Conservation (phyloP, 768 basidiomycete genomes). For the Kwoniella newhampshirensis region DNA sequence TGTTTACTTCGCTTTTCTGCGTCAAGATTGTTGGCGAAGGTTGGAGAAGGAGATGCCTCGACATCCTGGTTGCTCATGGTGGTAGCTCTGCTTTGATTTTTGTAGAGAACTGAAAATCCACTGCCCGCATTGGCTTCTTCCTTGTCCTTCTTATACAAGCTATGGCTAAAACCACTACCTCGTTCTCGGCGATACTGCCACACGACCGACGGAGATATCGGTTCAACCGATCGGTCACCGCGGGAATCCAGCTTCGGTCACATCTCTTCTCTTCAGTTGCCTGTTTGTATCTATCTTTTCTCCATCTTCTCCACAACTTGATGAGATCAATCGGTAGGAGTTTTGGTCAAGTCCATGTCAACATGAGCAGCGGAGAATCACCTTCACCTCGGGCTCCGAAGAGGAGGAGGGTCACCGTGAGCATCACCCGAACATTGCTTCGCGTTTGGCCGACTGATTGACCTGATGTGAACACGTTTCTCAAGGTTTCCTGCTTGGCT, state of each 20-base stretch:
- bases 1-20: not conserved
- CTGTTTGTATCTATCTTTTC: too few species aligned
- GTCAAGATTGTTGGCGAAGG: not conserved
- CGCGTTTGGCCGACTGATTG: not conserved
- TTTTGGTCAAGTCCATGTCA: not conserved
- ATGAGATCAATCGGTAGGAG: too few species aligned
- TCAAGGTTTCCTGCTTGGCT: conserved; percentile 7
- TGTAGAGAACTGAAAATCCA: too few species aligned
- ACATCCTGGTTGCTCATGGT: too few species aligned
- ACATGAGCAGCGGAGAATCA: not conserved
- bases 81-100: too few species aligned
- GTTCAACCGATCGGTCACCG: conserved; percentile 1
- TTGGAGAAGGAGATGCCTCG: too few species aligned
- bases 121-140: too few species aligned
- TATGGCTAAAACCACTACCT: not conserved
- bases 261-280: too few species aligned
- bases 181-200: not conserved
- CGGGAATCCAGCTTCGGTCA: not conserved
- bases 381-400: not conserved
- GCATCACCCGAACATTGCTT: not conserved
- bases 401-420: conserved; percentile 9
- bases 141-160: too few species aligned
- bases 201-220: not conserved
- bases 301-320: too few species aligned
- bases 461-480: not conserved